These are phyloP conservation scores for Sphagnum tenellum DNA, from an alignment of 225 moss, liverwort and hornwort species.

Conservation along the genomic window DNA sequence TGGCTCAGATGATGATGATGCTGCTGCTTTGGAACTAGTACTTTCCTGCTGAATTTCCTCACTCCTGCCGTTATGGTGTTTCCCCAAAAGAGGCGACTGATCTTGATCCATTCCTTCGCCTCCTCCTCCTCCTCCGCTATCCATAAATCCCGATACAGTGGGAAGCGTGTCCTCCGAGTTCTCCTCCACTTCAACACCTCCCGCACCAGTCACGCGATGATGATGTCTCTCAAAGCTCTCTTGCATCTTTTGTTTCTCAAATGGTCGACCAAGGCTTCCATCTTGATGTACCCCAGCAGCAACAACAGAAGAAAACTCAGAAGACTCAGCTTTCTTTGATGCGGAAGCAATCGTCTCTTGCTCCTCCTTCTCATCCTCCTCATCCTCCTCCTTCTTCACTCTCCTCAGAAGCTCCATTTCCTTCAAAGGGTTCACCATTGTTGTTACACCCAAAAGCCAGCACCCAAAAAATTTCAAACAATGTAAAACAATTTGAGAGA, in stretches of 20 bases:
- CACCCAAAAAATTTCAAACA: too few relatives aligned
- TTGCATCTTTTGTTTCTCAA: neutral
- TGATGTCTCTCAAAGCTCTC: conserved; percentile 9
- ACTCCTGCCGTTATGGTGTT: conserved; percentile 16
- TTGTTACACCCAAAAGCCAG: neutral
- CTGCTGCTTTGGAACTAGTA: conserved; percentile 7
- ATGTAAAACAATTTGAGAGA: too few relatives aligned
- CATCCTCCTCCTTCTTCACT: too few relatives aligned
- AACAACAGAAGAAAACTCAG: conserved; percentile 28
- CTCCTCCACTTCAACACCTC: conserved; percentile 16
- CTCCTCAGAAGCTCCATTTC: conserved; percentile 28
- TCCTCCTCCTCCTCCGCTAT: conserved; percentile 39
- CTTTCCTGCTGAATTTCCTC: conserved; percentile 13
- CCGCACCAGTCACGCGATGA: conserved; percentile 12
- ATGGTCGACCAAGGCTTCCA: too few relatives aligned
- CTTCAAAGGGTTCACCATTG: conserved; percentile 47
- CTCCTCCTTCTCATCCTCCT: conserved; percentile 17
- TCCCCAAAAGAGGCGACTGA: conserved; percentile 34
- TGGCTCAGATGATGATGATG: neutral
- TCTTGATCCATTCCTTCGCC: conserved; percentile 13
- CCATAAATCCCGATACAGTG: conserved; percentile 7
- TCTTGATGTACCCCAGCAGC: conserved; percentile 4
- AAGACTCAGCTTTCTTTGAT: conserved; percentile 19
- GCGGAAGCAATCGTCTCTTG: conserved; percentile 7
- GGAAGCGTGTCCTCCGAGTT: conserved; percentile 9